Conservation (phyloP, 129 eudicot genomes). For the Centaurea solstitialis region DNA sequence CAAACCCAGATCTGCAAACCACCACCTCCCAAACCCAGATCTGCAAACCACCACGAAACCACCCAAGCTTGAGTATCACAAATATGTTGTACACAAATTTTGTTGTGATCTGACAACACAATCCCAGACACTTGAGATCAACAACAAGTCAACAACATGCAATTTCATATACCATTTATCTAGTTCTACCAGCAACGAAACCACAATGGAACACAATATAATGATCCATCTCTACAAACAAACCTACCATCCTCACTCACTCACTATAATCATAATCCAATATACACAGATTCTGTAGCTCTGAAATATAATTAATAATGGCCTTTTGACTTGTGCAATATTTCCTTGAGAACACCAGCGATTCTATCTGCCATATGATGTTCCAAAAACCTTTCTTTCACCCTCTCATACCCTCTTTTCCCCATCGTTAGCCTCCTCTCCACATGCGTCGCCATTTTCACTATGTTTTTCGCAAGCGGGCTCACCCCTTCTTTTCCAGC, state of each 20-base stretch:
- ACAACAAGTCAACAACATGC: background rate
- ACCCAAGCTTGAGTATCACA: too few species aligned
- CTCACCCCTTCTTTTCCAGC: constrained; percentile 84
- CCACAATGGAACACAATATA: background rate
- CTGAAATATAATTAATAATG: background rate
- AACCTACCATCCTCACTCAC: background rate
- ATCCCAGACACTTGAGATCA: background rate
- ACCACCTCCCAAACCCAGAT: too few species aligned
- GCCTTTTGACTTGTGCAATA: constrained; percentile 51
- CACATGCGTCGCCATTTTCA: constrained; percentile 70
- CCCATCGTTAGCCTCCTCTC: constrained; percentile 85
- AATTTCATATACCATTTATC: constrained; percentile 13
- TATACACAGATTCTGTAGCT: background rate
- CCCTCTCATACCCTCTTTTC: constrained; percentile 73
- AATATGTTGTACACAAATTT: too few species aligned
- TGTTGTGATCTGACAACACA: too few species aligned
- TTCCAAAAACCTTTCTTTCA: constrained; percentile 75
- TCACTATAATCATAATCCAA: constrained; percentile 10
- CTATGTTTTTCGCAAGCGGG: constrained; percentile 78
- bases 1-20: too few species aligned
- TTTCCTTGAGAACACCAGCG: constrained; percentile 67
- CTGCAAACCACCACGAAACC: too few species aligned
- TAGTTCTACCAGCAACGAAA: background rate
- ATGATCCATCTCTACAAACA: background rate
- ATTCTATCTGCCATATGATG: constrained; percentile 80